A percentile compares a stretch with the other conserved stretches of the same genome.
phyloP scores from a whole-genome alignment of 1,284 basidiomycete genomes.

The Inonotus obliquus region DNA sequence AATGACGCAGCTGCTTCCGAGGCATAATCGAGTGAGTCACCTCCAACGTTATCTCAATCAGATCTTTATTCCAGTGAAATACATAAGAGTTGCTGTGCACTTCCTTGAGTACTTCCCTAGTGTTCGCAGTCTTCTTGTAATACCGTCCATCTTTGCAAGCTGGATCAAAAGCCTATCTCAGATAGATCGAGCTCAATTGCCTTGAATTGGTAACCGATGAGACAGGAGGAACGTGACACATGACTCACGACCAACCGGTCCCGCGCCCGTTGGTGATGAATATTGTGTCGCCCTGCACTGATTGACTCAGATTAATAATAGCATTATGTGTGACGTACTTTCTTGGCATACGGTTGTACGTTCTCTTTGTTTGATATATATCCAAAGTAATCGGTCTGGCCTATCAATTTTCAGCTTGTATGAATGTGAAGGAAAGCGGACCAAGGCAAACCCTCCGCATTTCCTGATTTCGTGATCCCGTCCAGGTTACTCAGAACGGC shows the following conservation, averaged over 20 bases:
- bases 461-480: constrained; percentile 7
- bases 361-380: constrained; percentile 21
- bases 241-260: constrained; percentile 27
- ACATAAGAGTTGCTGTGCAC: constrained; percentile 30
- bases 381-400: constrained; percentile 22
- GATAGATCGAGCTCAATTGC: background rate
- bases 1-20: constrained; percentile 6
- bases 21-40: constrained; percentile 14
- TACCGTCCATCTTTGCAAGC: constrained; percentile 35
- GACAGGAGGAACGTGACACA: background rate
- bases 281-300: constrained; percentile 25
- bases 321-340: constrained; percentile 8
- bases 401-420: background rate
- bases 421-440: constrained; percentile 24
- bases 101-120: constrained; percentile 35
- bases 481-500: background rate
- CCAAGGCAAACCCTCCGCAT: constrained; percentile 13
- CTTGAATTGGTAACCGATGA: too few relatives aligned
- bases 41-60: constrained; percentile 20
- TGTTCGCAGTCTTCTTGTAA: constrained; percentile 31
- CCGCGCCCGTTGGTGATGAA: constrained; percentile 28
- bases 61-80: background rate
- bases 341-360: constrained; percentile 23
- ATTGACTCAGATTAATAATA: background rate
- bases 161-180: constrained; percentile 28